Percentiles rank a stretch among this genome's conserved stretches.
Evolutionary conservation across 768 basidiomycete genomes (phyloP).

Genomic region (Suillus spraguei): DNA sequence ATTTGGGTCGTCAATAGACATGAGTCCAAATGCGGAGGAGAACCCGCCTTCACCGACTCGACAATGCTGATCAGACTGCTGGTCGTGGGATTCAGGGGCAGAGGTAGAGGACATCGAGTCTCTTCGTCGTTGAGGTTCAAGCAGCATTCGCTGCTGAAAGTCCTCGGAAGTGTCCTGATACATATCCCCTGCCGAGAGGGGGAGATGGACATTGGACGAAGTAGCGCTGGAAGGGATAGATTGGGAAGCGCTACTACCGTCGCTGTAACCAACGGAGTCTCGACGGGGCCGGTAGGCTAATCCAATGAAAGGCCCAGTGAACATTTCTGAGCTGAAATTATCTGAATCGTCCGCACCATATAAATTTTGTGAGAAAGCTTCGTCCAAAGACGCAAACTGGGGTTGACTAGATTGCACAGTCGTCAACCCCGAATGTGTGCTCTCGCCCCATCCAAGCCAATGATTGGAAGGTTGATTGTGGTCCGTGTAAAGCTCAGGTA

Average conservation of each 20-base stretch:
- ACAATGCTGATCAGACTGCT: slow-evolving; percentile 16
- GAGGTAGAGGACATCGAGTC: slow-evolving; percentile 18
- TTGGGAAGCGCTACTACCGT: slow-evolving; percentile 45
- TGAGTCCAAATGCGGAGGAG: slow-evolving; percentile 69
- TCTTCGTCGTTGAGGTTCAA: slow-evolving; percentile 20
- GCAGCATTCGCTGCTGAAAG: slow-evolving; percentile 21
- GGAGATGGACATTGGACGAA: slow-evolving; percentile 55
- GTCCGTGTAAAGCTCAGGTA: slow-evolving; percentile 21
- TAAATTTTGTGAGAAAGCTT: slow-evolving; percentile 30
- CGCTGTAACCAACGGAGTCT: slow-evolving; percentile 41
- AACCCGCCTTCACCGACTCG: slow-evolving; percentile 43
- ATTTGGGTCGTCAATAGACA: slow-evolving; percentile 75
- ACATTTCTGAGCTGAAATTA: slow-evolving; percentile 11
- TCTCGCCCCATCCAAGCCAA: slow-evolving; percentile 34
- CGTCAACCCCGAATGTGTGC: slow-evolving; percentile 6
- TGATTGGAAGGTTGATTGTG: slow-evolving; percentile 18
- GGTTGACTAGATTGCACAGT: neutral
- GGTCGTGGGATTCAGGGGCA: slow-evolving; percentile 13
- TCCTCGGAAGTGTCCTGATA: slow-evolving; percentile 33
- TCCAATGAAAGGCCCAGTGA: slow-evolving; percentile 26
- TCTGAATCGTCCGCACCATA: slow-evolving; percentile 25
- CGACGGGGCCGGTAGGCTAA: slow-evolving; percentile 34
- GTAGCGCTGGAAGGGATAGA: slow-evolving; percentile 56
- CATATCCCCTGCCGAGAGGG: slow-evolving; percentile 34
- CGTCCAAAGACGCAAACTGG: slow-evolving; percentile 27